These are phyloP conservation scores for Halenospora varia DNA, from an alignment of 495 filamentous ascomycete species.

Conservation along the genomic window DNA sequence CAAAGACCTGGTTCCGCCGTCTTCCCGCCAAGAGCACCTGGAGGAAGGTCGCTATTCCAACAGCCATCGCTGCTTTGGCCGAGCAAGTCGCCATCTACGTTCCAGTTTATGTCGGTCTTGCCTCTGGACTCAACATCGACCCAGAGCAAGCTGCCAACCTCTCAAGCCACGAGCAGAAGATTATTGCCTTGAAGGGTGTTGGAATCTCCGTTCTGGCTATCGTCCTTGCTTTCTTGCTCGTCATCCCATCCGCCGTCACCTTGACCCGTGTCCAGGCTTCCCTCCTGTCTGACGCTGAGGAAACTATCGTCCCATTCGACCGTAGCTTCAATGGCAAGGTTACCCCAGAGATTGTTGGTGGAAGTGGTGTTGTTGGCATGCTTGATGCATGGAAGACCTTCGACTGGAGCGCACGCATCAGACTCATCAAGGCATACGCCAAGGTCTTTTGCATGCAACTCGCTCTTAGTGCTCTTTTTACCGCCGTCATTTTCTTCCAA, in stretches of 20 bases:
- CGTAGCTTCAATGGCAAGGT: conserved; percentile 60
- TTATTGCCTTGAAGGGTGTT: conserved; percentile 9
- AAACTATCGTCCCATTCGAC: conserved; percentile 75
- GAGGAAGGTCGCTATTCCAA: conserved; percentile 24
- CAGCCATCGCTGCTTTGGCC: conserved; percentile 20
- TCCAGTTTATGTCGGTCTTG: conserved; percentile 6
- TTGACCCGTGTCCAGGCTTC: conserved; percentile 69
- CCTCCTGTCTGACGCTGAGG: conserved; percentile 62
- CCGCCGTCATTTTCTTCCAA: conserved; percentile 32
- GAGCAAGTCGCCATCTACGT: conserved; percentile 18
- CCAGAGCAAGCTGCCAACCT: background rate
- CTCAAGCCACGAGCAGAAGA: background rate
- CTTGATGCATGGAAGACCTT: conserved; percentile 67
- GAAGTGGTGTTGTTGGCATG: conserved; percentile 54
- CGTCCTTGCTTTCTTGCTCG: conserved; percentile 36
- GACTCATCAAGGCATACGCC: conserved; percentile 54
- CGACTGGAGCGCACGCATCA: conserved; percentile 52
- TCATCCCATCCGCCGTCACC: conserved; percentile 58
- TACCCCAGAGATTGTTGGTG: conserved; percentile 53
- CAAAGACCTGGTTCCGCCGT: conserved; percentile 24
- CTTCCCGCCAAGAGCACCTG: conserved; percentile 15
- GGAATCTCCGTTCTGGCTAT: conserved; percentile 9
- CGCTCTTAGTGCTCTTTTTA: conserved; percentile 38
- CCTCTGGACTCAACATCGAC: background rate
- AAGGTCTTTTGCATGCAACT: conserved; percentile 54